Percentiles rank a stretch among this genome's conserved stretches.
Evolutionary conservation across 2,329 filamentous ascomycete genomes (phyloP).

Genomic region (Byssothecium circinans): DNA sequence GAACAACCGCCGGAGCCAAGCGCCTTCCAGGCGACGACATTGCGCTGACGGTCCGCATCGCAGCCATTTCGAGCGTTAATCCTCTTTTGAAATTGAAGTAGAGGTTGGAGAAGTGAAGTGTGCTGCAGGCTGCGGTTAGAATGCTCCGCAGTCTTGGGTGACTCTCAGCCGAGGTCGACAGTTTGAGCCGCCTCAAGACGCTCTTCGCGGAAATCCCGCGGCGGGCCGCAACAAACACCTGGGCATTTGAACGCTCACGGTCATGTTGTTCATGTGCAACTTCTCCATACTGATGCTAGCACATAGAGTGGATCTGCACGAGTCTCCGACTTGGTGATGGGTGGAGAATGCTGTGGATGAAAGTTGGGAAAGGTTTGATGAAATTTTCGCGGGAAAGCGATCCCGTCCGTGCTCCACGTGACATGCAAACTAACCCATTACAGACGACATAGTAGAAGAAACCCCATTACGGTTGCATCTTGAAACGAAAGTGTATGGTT

Average conservation of each 20-base stretch:
- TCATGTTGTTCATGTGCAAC: conserved; percentile 2
- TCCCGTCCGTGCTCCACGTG: conserved; percentile 11
- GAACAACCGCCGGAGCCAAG: conserved; percentile 15
- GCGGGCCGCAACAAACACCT: conserved; percentile 1
- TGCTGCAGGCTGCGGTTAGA: conserved; percentile 30
- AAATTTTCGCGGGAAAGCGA: conserved; percentile 12
- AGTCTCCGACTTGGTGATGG: conserved; percentile 2
- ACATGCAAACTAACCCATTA: not conserved
- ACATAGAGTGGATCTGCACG: conserved; percentile 10
- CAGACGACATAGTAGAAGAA: not conserved
- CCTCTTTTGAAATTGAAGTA: conserved; percentile 15
- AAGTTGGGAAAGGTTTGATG: conserved; percentile 4
- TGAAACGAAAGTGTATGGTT: too few species aligned
- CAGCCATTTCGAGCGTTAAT: conserved; percentile 10
- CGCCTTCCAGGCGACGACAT: conserved; percentile 33
- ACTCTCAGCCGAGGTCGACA: conserved; percentile 39
- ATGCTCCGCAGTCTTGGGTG: conserved; percentile 33
- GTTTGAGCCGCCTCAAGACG: conserved; percentile 10
- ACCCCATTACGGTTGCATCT: too few species aligned
- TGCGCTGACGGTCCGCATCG: conserved; percentile 34
- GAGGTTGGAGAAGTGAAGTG: conserved; percentile 19
- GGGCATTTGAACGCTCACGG: too few species aligned
- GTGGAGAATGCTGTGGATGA: conserved; percentile 11
- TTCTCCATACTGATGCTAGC: conserved; percentile 2
- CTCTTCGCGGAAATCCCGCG: conserved; percentile 13